Base-by-base conservation (phyloP, 2,329 filamentous ascomycete species). In the Endoconidiophora polonica region DNA sequence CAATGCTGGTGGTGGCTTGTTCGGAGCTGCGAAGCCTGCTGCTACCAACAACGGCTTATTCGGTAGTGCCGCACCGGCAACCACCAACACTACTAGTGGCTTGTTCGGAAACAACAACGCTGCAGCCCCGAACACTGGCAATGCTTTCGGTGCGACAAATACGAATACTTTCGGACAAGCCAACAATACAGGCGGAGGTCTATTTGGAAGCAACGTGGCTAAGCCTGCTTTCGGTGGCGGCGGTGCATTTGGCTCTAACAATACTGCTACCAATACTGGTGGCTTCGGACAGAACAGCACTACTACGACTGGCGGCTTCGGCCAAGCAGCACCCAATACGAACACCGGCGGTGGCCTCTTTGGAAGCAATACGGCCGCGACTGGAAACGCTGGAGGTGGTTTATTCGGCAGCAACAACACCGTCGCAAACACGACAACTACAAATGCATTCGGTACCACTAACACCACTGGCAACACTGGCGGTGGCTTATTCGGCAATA, bases 321-420 rank as follows among this genome's bases (percentile, higher is more conserved):
- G 59, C 39, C 50, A 53, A 61, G 67, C 38, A 66, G 62, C 55
- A 62, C 67, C 57, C 54, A 54, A 56, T 18, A 54, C 52, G 10
- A 48, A 52, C 20, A 55, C 54, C 22, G 50, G 58, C 2, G 52
- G 53, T 22, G 56, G 56, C 12, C 59, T 60, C n/a, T 68, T 74
- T 45, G 68, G 66, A 9, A 55, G 47, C 54, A 56, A 53, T 50
- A 58, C 52, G 54, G 57, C 58, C 51, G 55, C 43, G 23, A 46
- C 41, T n/a, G 41, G 44, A 4, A 48, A 48, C 24, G 58, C 66
- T 46, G 63, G 65, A 14, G 67, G 67, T 18, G 65, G 67, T 16
- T 58, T 73, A 4, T 74, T 75, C 47, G 70, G 68, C 58, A 55
- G 66, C 48, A 63, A 62, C 40, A 48, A 43, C n/a, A 29, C 46